These are phyloP conservation scores for Petunia axillaris DNA, from an alignment of 257 asterid genomes.

Conservation along the genomic window DNA sequence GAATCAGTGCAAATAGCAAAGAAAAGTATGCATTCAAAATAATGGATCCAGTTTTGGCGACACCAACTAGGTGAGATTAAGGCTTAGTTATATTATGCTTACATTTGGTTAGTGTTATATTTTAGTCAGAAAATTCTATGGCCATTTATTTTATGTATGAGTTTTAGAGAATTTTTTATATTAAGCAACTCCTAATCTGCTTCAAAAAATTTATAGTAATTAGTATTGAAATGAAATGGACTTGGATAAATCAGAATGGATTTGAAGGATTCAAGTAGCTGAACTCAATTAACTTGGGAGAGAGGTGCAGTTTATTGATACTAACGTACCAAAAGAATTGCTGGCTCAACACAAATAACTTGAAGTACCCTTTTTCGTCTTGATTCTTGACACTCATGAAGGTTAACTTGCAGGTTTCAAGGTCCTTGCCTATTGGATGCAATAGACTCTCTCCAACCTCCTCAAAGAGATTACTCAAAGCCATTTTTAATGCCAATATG, in stretches of 20 bases:
- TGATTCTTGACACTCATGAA: constrained; percentile 23
- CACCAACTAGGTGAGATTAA: constrained; percentile 2
- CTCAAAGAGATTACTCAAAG: constrained; percentile 75
- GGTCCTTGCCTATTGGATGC: constrained; percentile 87
- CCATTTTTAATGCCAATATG: constrained; percentile 83
- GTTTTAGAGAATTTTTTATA: not conserved
- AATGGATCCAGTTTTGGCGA: constrained; percentile 16
- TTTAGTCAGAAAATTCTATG: not conserved
- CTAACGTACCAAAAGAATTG: not conserved
- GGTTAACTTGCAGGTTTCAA: constrained; percentile 61
- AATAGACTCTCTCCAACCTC: constrained; percentile 88
- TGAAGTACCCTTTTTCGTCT: constrained; percentile 10
- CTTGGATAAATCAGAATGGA: constrained; percentile 9
- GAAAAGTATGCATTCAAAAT: not conserved
- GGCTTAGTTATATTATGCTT: not conserved
- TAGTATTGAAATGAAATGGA: constrained; percentile 2
- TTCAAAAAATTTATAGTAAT: not conserved
- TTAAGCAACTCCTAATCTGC: constrained; percentile 16
- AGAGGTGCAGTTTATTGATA: constrained; percentile 6
- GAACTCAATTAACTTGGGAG: constrained; percentile 11
- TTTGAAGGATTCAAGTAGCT: constrained; percentile 3
- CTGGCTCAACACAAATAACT: not conserved
- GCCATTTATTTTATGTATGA: not conserved
- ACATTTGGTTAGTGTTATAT: not conserved
- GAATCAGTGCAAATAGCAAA: constrained; percentile 18